phyloP scores from a whole-genome alignment of 257 asterid species.

The Striga asiatica region DNA sequence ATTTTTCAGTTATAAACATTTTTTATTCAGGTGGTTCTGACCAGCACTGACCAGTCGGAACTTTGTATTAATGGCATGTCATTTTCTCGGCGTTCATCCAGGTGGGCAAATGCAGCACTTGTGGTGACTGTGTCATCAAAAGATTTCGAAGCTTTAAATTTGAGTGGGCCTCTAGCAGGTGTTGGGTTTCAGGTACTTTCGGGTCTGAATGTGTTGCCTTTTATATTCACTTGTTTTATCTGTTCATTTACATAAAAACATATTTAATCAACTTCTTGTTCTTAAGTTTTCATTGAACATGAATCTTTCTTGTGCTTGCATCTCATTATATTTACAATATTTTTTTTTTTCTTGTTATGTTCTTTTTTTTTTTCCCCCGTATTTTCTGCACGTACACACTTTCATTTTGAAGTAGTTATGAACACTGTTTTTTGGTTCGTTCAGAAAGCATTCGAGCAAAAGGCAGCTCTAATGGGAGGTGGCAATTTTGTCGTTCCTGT shows the following conservation, averaged over 20 bases:
- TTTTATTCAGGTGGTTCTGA: constrained; percentile 76
- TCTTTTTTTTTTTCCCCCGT: no score
- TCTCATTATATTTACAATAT: background rate
- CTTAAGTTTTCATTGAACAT: background rate
- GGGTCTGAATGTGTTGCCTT: background rate
- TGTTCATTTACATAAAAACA: background rate
- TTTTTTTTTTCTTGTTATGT: background rate
- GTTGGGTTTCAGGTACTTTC: constrained; percentile 74
- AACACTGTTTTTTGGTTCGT: constrained; percentile 1
- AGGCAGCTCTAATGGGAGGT: constrained; percentile 90
- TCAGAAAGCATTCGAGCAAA: constrained; percentile 60
- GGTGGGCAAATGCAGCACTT: constrained; percentile 95
- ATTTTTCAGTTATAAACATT: constrained; percentile 3
- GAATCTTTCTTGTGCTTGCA: background rate
- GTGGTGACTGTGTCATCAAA: constrained; percentile 64
- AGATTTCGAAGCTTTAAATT: constrained; percentile 56
- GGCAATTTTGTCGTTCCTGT: constrained; percentile 87
- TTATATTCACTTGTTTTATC: background rate
- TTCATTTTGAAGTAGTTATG: background rate
- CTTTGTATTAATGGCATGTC: constrained; percentile 96
- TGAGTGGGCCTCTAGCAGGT: constrained; percentile 83
- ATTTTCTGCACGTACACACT: no score
- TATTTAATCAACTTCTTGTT: background rate
- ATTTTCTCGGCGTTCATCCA: constrained; percentile 80
- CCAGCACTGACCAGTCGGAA: constrained; percentile 82